Base-by-base conservation (phyloP, 1,139 yeast species). In the Pichia kudriavzevii region DNA sequence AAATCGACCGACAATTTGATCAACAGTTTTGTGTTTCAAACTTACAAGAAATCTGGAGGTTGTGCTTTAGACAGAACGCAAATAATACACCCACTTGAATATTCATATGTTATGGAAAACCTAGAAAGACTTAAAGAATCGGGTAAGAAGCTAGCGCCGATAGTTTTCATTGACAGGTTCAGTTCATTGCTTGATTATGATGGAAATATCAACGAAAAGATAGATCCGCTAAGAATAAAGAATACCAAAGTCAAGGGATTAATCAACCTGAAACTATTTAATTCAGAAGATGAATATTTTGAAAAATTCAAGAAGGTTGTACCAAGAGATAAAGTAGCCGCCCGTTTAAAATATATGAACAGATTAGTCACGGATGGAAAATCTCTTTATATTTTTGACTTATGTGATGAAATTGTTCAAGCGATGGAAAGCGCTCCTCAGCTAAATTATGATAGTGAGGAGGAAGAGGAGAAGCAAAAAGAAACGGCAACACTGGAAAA, bases 1-100 rank as follows among this genome's bases (percentile, higher is more conserved):
- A 21, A 13, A 26, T 22, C 16, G 11, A 25, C 32, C 1, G 40
- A 39, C 30, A 13, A 16, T 8, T 26, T 47, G 9, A 28, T 51
- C 21, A 43, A 45, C 28, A 41, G 42, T 11, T 45, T 46, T 23
- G 24, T 46, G 5, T 14, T 37, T 17, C 53, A 49, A 22, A 22
- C 34, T 3, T 36, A 21, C 8, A 49, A 44, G 25, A 41, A 44
- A 31, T 43, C 37, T 12, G 40, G 35, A 12, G 48, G 48, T 3
- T 24, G 28, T 10, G 26, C 29, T 1, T 20, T 40, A 9, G 51
- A 45, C 18, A 8, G 36, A 6, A 23, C 22, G 2, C 34, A 38
- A 20, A 48, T 35, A 34, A 35, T 50, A 9, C 55, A 51, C 32
- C 52, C 51, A 16, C 35, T 41, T 15, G 55, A 51, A 22, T 49